Base-by-base conservation (phyloP, 208 protist genomes). In the Crithidia bombi region DNA sequence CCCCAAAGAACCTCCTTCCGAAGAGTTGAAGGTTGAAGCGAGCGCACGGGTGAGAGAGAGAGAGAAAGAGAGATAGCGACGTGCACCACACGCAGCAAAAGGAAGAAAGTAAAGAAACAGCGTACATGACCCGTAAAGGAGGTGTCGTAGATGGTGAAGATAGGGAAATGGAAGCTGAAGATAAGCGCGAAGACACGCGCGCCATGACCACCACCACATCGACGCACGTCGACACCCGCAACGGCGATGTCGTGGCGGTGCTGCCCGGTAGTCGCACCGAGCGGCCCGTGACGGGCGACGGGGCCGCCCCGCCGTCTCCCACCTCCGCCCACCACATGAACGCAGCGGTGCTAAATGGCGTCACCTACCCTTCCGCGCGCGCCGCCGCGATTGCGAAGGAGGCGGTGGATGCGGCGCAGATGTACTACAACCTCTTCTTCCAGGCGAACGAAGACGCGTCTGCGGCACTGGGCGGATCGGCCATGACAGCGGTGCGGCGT, bases 381-480 rank as follows among this genome's bases (percentile, higher is more conserved):
- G 59, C 81, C 2, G 78, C 57, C 7, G 49, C 52, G 0, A 71
- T 82, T 11, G 73, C 72, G 1, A 49, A 35, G 33, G 75, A 86
- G 21, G 84, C 81, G 0, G 62, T 86, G 7, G 65, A 69, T 0
- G 80, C 76, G 0, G 85, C 76, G 33, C 41, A 77, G 62, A 21
- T 67, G 46, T 83, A 82, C 74, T 83, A 87, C 50, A 51, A 63
- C 12, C 64, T 85, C 0, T 86, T 83, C 50, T 90, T 81, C 43
- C 33, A 79, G 23, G 63, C 65, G 6, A 46, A 38, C 28, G 49
- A 65, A 28, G 54, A 69, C 1, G 15, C 41, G 28, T 21, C 12
- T 9, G 41, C 15, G n/a, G n/a, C n/a, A n/a, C n/a, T 19, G 43
- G 14, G 6, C 43, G 15, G 10, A 19, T 6, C 43, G 15, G 15